Conservation (phyloP, 495 filamentous ascomycete genomes). For the Daldinia concentrica region DNA sequence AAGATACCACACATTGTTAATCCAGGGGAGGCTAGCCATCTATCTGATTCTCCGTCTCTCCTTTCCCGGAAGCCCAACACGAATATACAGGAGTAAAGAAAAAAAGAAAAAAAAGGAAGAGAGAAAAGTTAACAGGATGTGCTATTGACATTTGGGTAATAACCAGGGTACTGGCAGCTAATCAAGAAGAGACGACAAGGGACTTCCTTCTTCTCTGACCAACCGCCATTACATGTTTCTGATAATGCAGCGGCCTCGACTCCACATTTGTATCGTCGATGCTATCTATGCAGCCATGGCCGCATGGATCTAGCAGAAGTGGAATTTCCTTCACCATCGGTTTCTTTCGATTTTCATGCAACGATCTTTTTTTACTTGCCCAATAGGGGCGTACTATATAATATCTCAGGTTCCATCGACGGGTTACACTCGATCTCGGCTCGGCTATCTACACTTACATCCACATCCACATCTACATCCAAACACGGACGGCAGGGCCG, state of each 20-base stretch:
- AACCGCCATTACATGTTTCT: neutral
- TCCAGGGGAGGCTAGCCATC: slow-evolving; percentile 11
- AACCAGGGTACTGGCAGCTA: neutral
- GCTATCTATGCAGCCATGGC: too few species aligned
- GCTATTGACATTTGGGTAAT: neutral
- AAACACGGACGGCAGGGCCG: neutral
- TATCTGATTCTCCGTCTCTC: slow-evolving; percentile 11
- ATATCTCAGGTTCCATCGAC: slow-evolving; percentile 28
- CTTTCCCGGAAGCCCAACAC: neutral
- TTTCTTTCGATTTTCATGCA: neutral
- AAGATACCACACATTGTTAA: slow-evolving; percentile 43
- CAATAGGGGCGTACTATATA: slow-evolving; percentile 14
- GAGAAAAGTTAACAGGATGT: neutral
- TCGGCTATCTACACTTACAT: slow-evolving; percentile 34
- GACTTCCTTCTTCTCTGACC: neutral
- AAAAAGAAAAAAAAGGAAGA: neutral
- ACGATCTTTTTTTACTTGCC: neutral
- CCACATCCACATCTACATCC: slow-evolving; percentile 6
- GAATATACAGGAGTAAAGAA: neutral
- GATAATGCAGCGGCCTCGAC: neutral
- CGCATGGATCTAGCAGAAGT: neutral
- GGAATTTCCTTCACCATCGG: neutral
- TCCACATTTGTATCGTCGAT: neutral
- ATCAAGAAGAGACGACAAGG: neutral
- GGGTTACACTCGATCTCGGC: slow-evolving; percentile 36